A percentile compares a stretch with the other conserved stretches of the same genome.
These are phyloP conservation scores for Silene uniflora DNA, from an alignment of 148 eudicot genomes.

Conservation along the genomic window DNA sequence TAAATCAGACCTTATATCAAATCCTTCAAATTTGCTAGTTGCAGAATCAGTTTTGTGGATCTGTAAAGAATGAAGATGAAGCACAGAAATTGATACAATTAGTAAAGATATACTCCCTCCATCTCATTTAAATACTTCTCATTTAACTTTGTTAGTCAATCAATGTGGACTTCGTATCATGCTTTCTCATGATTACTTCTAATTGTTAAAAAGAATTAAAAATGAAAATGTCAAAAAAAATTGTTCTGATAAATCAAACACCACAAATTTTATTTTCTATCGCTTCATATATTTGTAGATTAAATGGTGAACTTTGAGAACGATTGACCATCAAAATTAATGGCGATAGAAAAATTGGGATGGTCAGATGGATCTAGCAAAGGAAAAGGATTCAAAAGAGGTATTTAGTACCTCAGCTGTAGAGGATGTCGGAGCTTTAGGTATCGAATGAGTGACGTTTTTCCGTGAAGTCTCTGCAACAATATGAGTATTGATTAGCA, in stretches of 20 bases:
- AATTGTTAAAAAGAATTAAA: no score
- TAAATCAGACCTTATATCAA: not conserved
- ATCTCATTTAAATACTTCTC: no score
- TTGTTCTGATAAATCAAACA: no score
- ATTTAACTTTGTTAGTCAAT: no score
- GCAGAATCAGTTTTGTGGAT: not conserved
- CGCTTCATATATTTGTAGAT: no score
- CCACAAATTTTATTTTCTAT: no score
- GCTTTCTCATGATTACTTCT: no score
- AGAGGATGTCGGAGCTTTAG: not conserved
- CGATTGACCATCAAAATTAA: not conserved
- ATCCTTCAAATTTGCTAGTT: slow-evolving; percentile 9
- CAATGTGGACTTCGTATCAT: no score
- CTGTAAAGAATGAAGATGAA: not conserved
- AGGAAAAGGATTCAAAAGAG: not conserved
- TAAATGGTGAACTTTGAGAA: no score
- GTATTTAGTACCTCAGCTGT: not conserved
- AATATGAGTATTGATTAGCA: not conserved
- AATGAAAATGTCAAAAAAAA: no score
- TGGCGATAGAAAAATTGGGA: not conserved
- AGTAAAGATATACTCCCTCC: no score
- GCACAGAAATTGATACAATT: not conserved
- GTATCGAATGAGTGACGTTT: not conserved
- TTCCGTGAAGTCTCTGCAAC: not conserved
- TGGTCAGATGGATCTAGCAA: not conserved